Conservation (phyloP, 2,329 filamentous ascomycete species). For the Dissoconium aciculare region DNA sequence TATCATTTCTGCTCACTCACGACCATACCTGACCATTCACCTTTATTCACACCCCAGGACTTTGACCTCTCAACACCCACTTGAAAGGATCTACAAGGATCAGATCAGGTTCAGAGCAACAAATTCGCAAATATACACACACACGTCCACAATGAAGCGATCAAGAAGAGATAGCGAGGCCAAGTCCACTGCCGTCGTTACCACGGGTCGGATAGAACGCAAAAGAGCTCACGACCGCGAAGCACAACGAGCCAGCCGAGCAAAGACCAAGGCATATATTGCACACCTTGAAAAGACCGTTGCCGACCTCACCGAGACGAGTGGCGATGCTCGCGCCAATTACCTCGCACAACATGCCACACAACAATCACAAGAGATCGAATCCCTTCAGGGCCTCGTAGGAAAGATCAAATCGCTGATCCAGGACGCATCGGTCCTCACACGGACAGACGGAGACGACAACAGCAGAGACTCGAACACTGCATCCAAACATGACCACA, state of each 20-base stretch:
- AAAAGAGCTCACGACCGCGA: slow-evolving; percentile 14
- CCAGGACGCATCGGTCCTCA: slow-evolving; percentile 7
- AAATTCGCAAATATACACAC: too few species aligned
- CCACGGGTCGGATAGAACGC: slow-evolving; percentile 11
- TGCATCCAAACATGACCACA: too few species aligned
- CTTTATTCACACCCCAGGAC: too few species aligned
- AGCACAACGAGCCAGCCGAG: slow-evolving; percentile 12
- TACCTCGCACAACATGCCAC: slow-evolving; percentile 13
- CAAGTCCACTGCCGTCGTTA: too few species aligned
- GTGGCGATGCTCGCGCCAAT: slow-evolving; percentile 10
- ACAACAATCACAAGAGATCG: slow-evolving; percentile 13
- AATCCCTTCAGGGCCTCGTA: slow-evolving; percentile 12
- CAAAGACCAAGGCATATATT: slow-evolving; percentile 14
- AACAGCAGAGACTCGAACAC: too few species aligned
- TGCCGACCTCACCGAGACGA: slow-evolving; percentile 10
- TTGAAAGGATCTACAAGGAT: too few species aligned
- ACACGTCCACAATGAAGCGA: too few species aligned
- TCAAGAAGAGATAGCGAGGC: too few species aligned
- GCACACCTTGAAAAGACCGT: slow-evolving; percentile 14
- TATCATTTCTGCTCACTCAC: too few species aligned
- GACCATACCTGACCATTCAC: too few species aligned
- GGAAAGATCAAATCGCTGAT: slow-evolving; percentile 12
- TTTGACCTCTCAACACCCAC: too few species aligned
- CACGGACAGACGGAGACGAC: background rate
- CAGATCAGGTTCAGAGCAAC: too few species aligned